These are phyloP conservation scores for Lavandula angustifolia DNA, from an alignment of 257 asterid genomes.

Conservation along the genomic window DNA sequence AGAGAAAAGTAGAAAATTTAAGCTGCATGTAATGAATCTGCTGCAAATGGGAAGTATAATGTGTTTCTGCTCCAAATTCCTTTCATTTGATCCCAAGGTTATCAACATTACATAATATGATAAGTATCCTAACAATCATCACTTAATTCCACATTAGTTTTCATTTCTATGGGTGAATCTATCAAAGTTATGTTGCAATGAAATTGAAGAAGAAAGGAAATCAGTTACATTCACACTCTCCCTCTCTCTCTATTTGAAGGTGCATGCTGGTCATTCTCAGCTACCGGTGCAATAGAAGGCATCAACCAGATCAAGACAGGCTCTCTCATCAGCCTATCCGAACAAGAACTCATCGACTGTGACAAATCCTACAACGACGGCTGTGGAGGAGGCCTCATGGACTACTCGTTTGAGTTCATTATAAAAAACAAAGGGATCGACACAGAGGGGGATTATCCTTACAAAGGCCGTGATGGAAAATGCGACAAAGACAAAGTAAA, in stretches of 20 bases:
- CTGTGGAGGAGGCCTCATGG: slow-evolving; percentile 96
- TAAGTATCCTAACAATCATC: too few relatives aligned
- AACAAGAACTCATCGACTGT: slow-evolving; percentile 91
- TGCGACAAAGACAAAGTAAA: slow-evolving; percentile 69
- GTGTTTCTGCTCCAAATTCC: too few relatives aligned
- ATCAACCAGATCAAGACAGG: slow-evolving; percentile 77
- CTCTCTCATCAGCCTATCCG: slow-evolving; percentile 84
- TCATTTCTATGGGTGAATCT: too few relatives aligned
- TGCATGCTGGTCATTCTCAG: slow-evolving; percentile 98
- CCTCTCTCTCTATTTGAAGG: slow-evolving; percentile 50
- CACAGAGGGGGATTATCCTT: slow-evolving; percentile 84
- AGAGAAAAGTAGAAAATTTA: too few relatives aligned
- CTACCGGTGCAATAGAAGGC: slow-evolving; percentile 97
- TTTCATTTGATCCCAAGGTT: too few relatives aligned
- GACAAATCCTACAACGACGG: slow-evolving; percentile 79
- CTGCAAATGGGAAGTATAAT: too few relatives aligned
- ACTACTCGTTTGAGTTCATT: slow-evolving; percentile 69
- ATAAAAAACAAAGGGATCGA: slow-evolving; percentile 77
- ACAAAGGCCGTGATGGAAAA: slow-evolving; percentile 51
- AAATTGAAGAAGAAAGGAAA: neutral
- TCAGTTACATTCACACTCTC: neutral
- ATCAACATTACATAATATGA: too few relatives aligned
- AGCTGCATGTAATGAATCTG: too few relatives aligned
- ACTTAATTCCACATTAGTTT: too few relatives aligned
- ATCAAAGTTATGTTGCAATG: neutral